These are phyloP conservation scores for Corallochytrium limacisporum DNA, from an alignment of 78 protist genomes.

Conservation along the genomic window DNA sequence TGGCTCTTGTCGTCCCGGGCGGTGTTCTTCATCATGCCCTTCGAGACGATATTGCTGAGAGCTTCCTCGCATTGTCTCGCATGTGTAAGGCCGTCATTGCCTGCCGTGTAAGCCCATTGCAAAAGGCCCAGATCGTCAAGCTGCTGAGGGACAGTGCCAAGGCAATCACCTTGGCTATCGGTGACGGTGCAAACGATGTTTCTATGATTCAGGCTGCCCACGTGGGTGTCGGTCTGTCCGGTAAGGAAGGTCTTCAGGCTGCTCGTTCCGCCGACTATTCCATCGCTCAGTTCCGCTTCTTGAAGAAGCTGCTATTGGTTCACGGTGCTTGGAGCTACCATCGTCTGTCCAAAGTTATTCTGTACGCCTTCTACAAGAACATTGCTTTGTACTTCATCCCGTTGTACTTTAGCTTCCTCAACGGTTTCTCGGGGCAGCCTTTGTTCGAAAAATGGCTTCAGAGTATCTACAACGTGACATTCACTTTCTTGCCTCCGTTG, in stretches of 20 bases:
- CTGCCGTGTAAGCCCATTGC: slow-evolving; percentile 78
- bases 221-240: slow-evolving; percentile 35
- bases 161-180: slow-evolving; percentile 48
- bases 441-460: slow-evolving; percentile 42
- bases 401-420: slow-evolving; percentile 6
- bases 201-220: slow-evolving; percentile 55
- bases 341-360: slow-evolving; percentile 50
- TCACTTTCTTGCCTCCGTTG: slow-evolving; percentile 45
- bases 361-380: slow-evolving; percentile 78
- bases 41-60: not conserved
- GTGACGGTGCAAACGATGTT: slow-evolving; percentile 80
- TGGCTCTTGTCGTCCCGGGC: slow-evolving; percentile 44
- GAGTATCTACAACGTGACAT: slow-evolving; percentile 33
- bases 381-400: slow-evolving; percentile 35
- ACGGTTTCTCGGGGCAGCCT: slow-evolving; percentile 22
- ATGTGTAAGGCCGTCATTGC: slow-evolving; percentile 58
- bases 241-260: slow-evolving; percentile 41
- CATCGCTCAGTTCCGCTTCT: slow-evolving; percentile 21
- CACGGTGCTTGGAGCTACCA: slow-evolving; percentile 84
- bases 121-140: slow-evolving; percentile 57
- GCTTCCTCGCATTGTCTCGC: slow-evolving; percentile 16
- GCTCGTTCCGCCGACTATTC: slow-evolving; percentile 51
- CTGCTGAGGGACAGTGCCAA: slow-evolving; percentile 5
- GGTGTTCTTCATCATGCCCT: slow-evolving; percentile 26
- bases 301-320: slow-evolving; percentile 16